Conservation (phyloP, 129 eudicot genomes). For the Tagetes erecta region DNA sequence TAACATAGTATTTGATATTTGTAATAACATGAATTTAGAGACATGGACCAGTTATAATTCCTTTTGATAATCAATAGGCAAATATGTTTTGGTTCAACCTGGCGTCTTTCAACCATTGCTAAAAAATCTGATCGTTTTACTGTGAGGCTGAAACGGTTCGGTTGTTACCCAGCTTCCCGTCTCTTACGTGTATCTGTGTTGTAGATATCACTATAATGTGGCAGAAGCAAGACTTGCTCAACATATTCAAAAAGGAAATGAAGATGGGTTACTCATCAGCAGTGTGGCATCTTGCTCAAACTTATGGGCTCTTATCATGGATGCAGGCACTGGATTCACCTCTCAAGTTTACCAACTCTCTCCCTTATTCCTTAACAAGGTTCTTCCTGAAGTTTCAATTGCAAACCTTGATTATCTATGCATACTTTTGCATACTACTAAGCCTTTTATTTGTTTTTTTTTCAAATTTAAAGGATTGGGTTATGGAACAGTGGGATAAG, state of each 20-base stretch:
- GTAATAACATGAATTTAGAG: no score
- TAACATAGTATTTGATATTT: background rate
- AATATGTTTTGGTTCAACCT: background rate
- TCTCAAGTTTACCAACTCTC: constrained; percentile 79
- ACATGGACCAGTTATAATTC: background rate
- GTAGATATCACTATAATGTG: constrained; percentile 89
- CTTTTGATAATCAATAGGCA: background rate
- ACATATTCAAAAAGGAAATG: constrained; percentile 81
- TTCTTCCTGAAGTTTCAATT: constrained; percentile 13
- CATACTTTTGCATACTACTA: background rate
- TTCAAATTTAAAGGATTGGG: constrained; percentile 64
- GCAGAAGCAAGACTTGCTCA: constrained; percentile 67
- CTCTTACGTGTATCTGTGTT: constrained; percentile 10
- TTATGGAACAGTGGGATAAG: constrained; percentile 93
- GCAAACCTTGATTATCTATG: no score
- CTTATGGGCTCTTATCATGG: constrained; percentile 93
- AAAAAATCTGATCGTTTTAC: background rate
- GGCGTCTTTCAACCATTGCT: background rate
- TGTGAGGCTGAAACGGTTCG: background rate
- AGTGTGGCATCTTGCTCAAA: constrained; percentile 73
- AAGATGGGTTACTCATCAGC: constrained; percentile 76
- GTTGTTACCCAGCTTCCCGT: background rate
- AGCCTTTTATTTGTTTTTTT: constrained; percentile 7
- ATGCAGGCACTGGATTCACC: constrained; percentile 79
- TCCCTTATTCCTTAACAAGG: constrained; percentile 74